Evolutionary conservation across 305 asterid species (phyloP).

Genomic region (Fraxinus paxiana): DNA sequence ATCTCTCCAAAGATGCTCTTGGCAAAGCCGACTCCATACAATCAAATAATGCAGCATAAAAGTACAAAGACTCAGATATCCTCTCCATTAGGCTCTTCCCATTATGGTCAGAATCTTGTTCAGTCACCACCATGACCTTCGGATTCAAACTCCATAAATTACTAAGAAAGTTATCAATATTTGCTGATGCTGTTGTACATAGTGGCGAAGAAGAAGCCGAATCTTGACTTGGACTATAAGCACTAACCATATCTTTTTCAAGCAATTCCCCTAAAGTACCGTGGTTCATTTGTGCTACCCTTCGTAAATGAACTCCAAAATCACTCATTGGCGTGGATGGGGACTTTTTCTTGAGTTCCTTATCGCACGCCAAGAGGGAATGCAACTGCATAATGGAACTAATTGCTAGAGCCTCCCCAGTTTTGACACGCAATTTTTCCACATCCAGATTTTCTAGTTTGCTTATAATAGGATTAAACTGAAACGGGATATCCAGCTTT

Average conservation of each 20-base stretch:
- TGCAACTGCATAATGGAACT: conserved; percentile 68
- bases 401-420: conserved; percentile 89
- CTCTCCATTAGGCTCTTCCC: conserved; percentile 71
- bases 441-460: conserved; percentile 61
- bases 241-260: conserved; percentile 51
- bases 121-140: conserved; percentile 74
- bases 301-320: conserved; percentile 39
- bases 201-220: conserved; percentile 60
- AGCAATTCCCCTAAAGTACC: conserved; percentile 57
- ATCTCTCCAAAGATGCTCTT: conserved; percentile 62
- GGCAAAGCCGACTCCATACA: conserved; percentile 77
- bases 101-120: conserved; percentile 83
- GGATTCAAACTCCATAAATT: conserved; percentile 71
- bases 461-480: conserved; percentile 68
- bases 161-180: conserved; percentile 51
- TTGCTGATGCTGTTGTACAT: conserved; percentile 31
- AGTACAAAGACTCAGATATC: conserved; percentile 64
- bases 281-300: conserved; percentile 41
- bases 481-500: conserved; percentile 78
- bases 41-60: conserved; percentile 78
- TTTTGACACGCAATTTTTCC: conserved; percentile 65
- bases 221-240: conserved; percentile 54
- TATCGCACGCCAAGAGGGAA: conserved; percentile 49
- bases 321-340: conserved; percentile 37
- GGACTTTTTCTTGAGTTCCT: conserved; percentile 37